Conservation (phyloP, 73 alveolate genomes). For the Durusdinium trenchii region DNA sequence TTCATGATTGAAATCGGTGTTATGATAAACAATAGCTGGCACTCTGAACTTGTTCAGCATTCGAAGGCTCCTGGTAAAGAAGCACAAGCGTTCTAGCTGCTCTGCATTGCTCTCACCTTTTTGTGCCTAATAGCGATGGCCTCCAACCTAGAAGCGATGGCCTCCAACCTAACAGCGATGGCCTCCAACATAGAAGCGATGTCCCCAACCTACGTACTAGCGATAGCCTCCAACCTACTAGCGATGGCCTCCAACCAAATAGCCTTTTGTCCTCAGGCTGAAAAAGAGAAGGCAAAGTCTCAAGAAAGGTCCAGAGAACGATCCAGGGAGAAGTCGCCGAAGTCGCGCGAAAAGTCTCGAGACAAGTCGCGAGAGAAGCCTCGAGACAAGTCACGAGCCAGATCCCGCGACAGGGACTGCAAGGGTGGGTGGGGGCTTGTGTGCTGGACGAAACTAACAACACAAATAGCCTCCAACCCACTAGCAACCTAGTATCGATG, state of each 20-base stretch:
- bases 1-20: too few species aligned
- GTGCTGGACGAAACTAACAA: background rate
- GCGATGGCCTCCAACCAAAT: background rate
- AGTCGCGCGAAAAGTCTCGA: conserved; percentile 45
- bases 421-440: background rate
- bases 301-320: conserved; percentile 43
- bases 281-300: too few species aligned
- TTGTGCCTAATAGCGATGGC: background rate
- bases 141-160: background rate
- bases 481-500: background rate
- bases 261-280: background rate
- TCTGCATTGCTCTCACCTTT: background rate
- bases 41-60: too few species aligned
- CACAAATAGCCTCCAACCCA: background rate
- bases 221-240: background rate
- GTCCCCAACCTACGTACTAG: background rate
- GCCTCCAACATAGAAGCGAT: background rate
- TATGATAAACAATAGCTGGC: too few species aligned
- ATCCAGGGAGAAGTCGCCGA: conserved; percentile 63
- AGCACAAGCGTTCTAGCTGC: too few species aligned
- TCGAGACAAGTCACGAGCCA: conserved; percentile 43
- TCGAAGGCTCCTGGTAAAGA: too few species aligned
- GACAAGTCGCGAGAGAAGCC: conserved; percentile 56
- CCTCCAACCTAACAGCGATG: background rate
- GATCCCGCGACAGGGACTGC: conserved; percentile 72